Conservation (phyloP, 1,139 yeast genomes). For the Saccharomycopsis hybrid region DNA sequence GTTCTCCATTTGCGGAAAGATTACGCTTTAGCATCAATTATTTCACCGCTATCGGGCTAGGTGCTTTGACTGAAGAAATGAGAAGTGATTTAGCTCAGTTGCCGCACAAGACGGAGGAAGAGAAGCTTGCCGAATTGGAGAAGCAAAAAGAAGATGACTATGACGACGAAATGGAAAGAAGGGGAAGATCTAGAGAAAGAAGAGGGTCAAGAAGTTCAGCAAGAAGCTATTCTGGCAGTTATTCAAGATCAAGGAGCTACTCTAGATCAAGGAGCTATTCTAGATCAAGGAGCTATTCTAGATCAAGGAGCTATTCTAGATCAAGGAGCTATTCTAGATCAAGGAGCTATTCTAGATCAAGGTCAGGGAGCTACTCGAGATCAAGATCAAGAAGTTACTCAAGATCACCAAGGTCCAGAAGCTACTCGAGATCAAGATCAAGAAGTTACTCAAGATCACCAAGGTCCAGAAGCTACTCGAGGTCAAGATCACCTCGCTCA, state of each 20-base stretch:
- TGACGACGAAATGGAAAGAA: neutral
- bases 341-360: conserved; percentile 19
- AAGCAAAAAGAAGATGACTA: neutral
- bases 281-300: neutral
- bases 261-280: neutral
- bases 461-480: conserved; percentile 24
- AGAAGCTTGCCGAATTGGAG: neutral
- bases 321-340: neutral
- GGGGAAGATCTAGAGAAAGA: neutral
- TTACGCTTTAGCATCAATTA: conserved; percentile 78
- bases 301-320: neutral
- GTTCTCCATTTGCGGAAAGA: conserved; percentile 42
- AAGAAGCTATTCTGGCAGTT: neutral
- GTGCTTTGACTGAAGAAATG: conserved; percentile 77
- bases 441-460: conserved; percentile 21
- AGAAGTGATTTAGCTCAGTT: conserved; percentile 41
- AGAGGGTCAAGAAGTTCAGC: neutral
- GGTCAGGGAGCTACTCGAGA: conserved; percentile 25
- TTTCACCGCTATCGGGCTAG: conserved; percentile 90
- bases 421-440: neutral
- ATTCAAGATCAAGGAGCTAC: conserved; percentile 23
- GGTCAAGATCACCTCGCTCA: conserved; percentile 22
- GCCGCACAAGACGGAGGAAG: conserved; percentile 3
- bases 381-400: conserved; percentile 21
- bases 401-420: conserved; percentile 1